Percentiles rank a stretch among this genome's conserved stretches.
phyloP scores from a whole-genome alignment of 495 filamentous ascomycete species.

The Cercophora sp. region DNA sequence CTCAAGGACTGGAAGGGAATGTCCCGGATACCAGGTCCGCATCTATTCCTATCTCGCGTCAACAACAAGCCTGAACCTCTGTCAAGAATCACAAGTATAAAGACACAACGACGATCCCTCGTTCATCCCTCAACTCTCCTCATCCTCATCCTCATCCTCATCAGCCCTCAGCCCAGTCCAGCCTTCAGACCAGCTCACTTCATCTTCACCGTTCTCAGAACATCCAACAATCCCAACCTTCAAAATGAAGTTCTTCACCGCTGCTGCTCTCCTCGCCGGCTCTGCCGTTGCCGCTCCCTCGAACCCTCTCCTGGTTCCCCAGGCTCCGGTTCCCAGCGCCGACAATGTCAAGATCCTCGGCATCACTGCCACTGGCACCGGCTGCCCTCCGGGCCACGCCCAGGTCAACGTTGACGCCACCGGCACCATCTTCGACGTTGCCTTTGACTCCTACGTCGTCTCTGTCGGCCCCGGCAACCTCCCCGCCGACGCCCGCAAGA shows the following conservation, averaged over 20 bases:
- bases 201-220: slow-evolving; percentile 3
- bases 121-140: not conserved
- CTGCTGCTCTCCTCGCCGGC: slow-evolving; percentile 15
- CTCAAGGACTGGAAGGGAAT: not conserved
- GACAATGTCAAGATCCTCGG: slow-evolving; percentile 25
- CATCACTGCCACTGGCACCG: slow-evolving; percentile 28
- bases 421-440: slow-evolving; percentile 42
- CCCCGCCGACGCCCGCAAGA: slow-evolving; percentile 39
- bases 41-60: too few relatives aligned
- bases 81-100: too few relatives aligned
- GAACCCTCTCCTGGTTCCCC: slow-evolving; percentile 2
- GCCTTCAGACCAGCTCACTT: too few relatives aligned
- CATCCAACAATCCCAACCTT: not conserved
- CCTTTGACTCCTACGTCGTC: slow-evolving; percentile 47
- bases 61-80: too few relatives aligned
- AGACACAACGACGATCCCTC: not conserved
- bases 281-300: slow-evolving; percentile 16
- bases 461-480: slow-evolving; percentile 37
- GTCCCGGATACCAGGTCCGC: slow-evolving; percentile 2
- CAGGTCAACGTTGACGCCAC: slow-evolving; percentile 28
- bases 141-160: slow-evolving; percentile 5
- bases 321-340: not conserved
- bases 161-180: not conserved
- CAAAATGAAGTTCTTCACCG: slow-evolving; percentile 21
- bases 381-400: slow-evolving; percentile 31